Evolutionary conservation across 208 protist genomes (phyloP), one percentile per base, ranked within the genome.

Genomic region (Acanthamoeba healyi): DNA sequence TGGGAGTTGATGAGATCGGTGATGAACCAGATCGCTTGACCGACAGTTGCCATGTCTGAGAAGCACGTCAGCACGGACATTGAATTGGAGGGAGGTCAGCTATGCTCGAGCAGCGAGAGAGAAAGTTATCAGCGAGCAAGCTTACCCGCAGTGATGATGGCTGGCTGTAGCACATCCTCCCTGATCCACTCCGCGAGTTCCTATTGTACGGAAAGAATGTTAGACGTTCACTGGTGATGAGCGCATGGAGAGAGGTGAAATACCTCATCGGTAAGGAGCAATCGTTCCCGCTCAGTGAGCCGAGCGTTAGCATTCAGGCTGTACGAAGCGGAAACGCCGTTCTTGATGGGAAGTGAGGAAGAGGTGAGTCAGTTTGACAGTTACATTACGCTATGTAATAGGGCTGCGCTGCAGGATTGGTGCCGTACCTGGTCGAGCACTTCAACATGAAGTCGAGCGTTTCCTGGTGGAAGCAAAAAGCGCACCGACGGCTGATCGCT

Each of bases 381-480:
- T 54, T 6, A 38, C 15, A 87, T 46, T n/a, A n/a, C n/a, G n/a
- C n/a, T n/a, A n/a, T n/a, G n/a, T n/a, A n/a, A n/a, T n/a, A n/a
- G n/a, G n/a, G n/a, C n/a, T n/a, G n/a, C n/a, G n/a, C n/a, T n/a
- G n/a, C n/a, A n/a, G n/a, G n/a, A n/a, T n/a, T n/a, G 36, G 54
- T 6, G 44, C 22, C 9, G 22, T 61, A 88, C 81, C 81, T 88
- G 81, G 81, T 88, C 81, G 49, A 88, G 44, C 49, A 88, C 54
- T 65, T 88, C 81, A 88, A 88, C 81, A 36, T 65, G 46, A 40
- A 88, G 44, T 9, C 38, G n/a, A 88, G 44, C 49, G 24, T 61
- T 56, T 65, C 81, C 81, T 32, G 81, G 81, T 19, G 81, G 81
- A 12, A 88, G 81, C 44, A 88, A 42, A 42, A 88, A 88, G 54